Base-by-base conservation (phyloP, 202 grass and related monocot species). In the Digitaria exilis region DNA sequence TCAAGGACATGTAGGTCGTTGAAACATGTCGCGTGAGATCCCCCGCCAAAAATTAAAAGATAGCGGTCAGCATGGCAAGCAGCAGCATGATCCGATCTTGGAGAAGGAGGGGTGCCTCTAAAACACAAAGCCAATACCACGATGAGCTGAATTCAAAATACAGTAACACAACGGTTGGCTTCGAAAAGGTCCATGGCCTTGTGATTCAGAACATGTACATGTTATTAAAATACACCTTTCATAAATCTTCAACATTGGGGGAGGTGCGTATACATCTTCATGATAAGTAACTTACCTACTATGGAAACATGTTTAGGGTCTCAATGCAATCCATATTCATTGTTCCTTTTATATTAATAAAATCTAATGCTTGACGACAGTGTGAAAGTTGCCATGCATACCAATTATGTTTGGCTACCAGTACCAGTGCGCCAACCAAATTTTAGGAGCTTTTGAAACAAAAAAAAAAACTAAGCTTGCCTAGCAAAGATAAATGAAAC, bases 11-110 rank as follows among this genome's bases (percentile, higher is more conserved):
- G 89, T 59, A 99, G 73, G 88, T 99, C 97, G 82, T 89, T 96
- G 77, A 99, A 99, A 87, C 97, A 99, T 79, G 86, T 94, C 8
- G 93, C 93, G 82, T 99, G 93, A 61, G 97, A 99, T 12, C 93
- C 97, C 9, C 97, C 97, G 18, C 97, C 97, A 92, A 99, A 99
- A 89, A 99, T 96, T 59, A 99, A 80, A 87, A 99, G 93, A 89
- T 99, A 96, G 37, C 84, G 89, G 64, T 94, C 91, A 79, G 89
- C 86, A 83, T 99, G 90, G 84, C 97, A 99, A 77, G 91, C 91
- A 76, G 97, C 91, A 80, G 80, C 86, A 87, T 99, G 97, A 76
- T 92, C 93, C 82, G 97, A 97, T 83, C 97, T 92, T 88, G 97
- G 97, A 79, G 97, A 84, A 74, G 97, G 97, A 89, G 91, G 91